Conservation (phyloP, 2,329 filamentous ascomycete species). For the Torrubiellomyces zombiae region DNA sequence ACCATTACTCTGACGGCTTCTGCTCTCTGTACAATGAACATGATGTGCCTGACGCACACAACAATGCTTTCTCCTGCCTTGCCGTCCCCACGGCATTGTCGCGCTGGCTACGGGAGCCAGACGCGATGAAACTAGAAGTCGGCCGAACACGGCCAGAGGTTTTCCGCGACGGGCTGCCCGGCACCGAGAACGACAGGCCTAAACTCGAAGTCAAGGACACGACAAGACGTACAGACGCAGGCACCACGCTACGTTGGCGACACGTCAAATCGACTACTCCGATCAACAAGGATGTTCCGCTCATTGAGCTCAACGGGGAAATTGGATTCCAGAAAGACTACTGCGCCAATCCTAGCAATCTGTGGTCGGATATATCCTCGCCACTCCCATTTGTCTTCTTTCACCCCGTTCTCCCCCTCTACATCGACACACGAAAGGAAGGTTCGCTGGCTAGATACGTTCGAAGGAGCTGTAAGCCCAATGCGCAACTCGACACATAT, state of each 20-base stretch:
- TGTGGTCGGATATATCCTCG: slow-evolving; percentile 49
- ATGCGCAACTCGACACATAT: slow-evolving; percentile 74
- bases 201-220: slow-evolving; percentile 33
- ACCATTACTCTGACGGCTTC: slow-evolving; percentile 61
- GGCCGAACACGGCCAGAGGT: slow-evolving; percentile 51
- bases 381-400: slow-evolving; percentile 69
- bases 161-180: slow-evolving; percentile 38
- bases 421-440: slow-evolving; percentile 80
- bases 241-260: slow-evolving; percentile 46
- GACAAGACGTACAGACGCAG: slow-evolving; percentile 16
- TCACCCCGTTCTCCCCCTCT: slow-evolving; percentile 73
- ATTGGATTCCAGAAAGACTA: slow-evolving; percentile 61
- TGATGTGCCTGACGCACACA: slow-evolving; percentile 41
- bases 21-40: slow-evolving; percentile 53
- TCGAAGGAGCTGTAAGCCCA: slow-evolving; percentile 82
- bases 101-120: slow-evolving; percentile 61
- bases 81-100: slow-evolving; percentile 59
- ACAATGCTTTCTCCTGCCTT: slow-evolving; percentile 65
- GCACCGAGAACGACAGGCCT: slow-evolving; percentile 25
- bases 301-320: slow-evolving; percentile 61
- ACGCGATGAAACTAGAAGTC: slow-evolving; percentile 49
- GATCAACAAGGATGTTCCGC: slow-evolving; percentile 39
- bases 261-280: slow-evolving; percentile 35
- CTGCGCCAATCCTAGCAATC: slow-evolving; percentile 46
- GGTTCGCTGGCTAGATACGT: slow-evolving; percentile 77